phyloP scores from a whole-genome alignment of 495 filamentous ascomycete species.

The Aspergillus bridgeri region DNA sequence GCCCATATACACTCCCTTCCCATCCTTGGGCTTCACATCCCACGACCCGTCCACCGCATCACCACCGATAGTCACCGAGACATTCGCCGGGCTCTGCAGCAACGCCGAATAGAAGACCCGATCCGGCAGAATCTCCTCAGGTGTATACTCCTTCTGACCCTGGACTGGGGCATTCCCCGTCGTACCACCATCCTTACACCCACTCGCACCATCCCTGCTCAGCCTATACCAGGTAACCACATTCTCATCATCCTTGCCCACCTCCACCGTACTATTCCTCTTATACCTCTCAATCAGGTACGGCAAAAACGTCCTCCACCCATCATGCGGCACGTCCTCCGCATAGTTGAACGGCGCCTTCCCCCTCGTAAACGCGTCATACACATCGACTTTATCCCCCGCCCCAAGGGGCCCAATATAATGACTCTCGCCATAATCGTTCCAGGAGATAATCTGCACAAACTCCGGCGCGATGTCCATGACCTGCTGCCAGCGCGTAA shows the following conservation, averaged over 20 bases:
- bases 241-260: constrained; percentile 37
- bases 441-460: constrained; percentile 61
- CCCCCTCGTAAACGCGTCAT: neutral
- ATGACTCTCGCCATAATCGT: constrained; percentile 74
- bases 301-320: constrained; percentile 55
- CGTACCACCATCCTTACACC: constrained; percentile 32
- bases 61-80: neutral
- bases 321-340: constrained; percentile 48
- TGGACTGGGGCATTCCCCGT: constrained; percentile 31
- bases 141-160: constrained; percentile 7
- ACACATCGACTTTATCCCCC: constrained; percentile 39
- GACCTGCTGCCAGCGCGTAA: constrained; percentile 65
- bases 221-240: constrained; percentile 65
- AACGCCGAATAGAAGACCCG: neutral
- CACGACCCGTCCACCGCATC: neutral
- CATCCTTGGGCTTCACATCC: neutral
- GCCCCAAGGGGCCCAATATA: constrained; percentile 60
- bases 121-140: constrained; percentile 2
- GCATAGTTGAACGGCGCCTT: constrained; percentile 48
- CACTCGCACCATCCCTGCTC: constrained; percentile 20
- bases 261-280: constrained; percentile 38
- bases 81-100: neutral
- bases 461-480: constrained; percentile 59
- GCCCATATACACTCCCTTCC: neutral
- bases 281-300: constrained; percentile 65